phyloP scores from a whole-genome alignment of 2,329 filamentous ascomycete species.

The Thermothelomyces thermophilus region DNA sequence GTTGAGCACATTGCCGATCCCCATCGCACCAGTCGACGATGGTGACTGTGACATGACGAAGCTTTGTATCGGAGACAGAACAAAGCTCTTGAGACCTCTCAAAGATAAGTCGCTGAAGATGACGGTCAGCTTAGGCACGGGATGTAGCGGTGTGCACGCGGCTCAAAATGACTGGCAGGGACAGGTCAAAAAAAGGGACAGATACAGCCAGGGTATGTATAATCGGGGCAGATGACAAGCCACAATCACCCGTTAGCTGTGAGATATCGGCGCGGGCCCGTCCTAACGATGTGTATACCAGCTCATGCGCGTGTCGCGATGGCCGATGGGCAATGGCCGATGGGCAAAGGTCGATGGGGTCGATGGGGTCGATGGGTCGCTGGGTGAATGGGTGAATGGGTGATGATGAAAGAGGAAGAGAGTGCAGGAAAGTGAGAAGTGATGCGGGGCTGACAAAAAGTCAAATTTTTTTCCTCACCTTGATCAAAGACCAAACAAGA shows the following conservation, averaged over 20 bases:
- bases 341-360: neutral
- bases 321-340: neutral
- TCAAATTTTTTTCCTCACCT: conserved; percentile 22
- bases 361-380: neutral
- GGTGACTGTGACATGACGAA: conserved; percentile 32
- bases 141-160: conserved; percentile 21
- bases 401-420: conserved; percentile 8
- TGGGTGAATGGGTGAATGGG: neutral
- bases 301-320: conserved; percentile 1
- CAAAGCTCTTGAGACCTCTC: neutral
- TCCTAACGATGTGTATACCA: neutral
- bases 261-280: neutral
- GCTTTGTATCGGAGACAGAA: neutral
- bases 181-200: conserved; percentile 10
- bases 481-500: neutral
- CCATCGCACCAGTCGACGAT: conserved; percentile 44
- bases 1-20: conserved; percentile 48
- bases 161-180: conserved; percentile 9
- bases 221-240: conserved; percentile 16
- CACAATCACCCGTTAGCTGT: conserved; percentile 2
- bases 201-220: neutral
- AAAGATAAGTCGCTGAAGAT: conserved; percentile 6
- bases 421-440: neutral
- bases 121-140: conserved; percentile 11
- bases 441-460: conserved; percentile 16